Conservation (phyloP, 2,329 filamentous ascomycete species). For the Claviceps pazoutovae region DNA sequence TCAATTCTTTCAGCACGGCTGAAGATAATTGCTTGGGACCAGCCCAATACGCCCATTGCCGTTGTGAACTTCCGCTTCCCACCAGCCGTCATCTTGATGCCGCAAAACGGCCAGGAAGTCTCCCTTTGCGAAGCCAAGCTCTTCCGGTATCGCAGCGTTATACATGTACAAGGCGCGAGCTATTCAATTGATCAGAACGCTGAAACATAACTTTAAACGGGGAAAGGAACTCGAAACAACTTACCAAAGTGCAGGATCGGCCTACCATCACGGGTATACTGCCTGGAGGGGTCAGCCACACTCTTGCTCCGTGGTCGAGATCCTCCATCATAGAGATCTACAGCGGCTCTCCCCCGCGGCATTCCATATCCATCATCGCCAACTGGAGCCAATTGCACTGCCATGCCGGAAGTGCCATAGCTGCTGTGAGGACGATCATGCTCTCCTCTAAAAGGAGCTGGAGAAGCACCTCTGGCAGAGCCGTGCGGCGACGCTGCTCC, state of each 20-base stretch:
- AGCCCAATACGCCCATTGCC: constrained; percentile 44
- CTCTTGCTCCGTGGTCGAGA: constrained; percentile 62
- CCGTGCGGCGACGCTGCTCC: constrained; percentile 38
- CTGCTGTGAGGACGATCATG: constrained; percentile 37
- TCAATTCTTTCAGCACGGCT: constrained; percentile 26
- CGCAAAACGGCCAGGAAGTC: constrained; percentile 79
- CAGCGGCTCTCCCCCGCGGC: constrained; percentile 35
- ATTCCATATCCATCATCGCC: constrained; percentile 46
- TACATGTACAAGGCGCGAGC: constrained; percentile 92
- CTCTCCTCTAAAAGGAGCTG: constrained; percentile 30
- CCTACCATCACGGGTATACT: constrained; percentile 74
- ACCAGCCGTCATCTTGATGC: constrained; percentile 96
- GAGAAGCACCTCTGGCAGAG: constrained; percentile 31
- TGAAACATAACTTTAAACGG: constrained; percentile 3
- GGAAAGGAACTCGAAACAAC: constrained; percentile 23
- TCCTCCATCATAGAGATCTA: constrained; percentile 43
- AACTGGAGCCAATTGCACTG: constrained; percentile 50
- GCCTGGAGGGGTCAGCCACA: constrained; percentile 65
- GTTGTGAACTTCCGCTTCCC: constrained; percentile 88
- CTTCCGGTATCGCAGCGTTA: constrained; percentile 85
- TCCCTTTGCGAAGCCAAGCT: constrained; percentile 82
- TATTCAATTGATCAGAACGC: constrained; percentile 23
- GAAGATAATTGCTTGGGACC: constrained; percentile 56
- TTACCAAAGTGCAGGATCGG: constrained; percentile 89
- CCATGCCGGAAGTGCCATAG: constrained; percentile 42